These are phyloP conservation scores for Raddia guianensis DNA, from an alignment of 176 grass and related monocot species.

Conservation along the genomic window DNA sequence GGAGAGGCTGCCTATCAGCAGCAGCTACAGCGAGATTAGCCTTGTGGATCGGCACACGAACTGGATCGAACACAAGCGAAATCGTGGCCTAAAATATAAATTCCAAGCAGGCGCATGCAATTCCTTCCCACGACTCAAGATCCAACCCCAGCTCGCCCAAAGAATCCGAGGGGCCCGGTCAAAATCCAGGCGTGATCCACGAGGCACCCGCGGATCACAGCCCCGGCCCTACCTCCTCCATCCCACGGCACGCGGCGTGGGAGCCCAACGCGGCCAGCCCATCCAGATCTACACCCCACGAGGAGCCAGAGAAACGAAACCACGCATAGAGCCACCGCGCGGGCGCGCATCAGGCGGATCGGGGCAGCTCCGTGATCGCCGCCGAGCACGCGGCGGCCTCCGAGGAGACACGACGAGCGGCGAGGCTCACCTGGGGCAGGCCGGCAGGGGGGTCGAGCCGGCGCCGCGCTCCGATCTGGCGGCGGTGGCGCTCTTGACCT, in stretches of 20 bases:
- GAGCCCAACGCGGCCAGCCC: background rate
- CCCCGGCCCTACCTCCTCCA: background rate
- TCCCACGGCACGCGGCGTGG: background rate
- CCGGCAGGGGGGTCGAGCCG: background rate
- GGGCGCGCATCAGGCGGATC: background rate
- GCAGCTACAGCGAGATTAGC: background rate
- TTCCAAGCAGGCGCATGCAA: background rate
- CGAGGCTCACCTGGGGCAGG: background rate
- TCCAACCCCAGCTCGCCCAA: background rate
- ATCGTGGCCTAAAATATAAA: background rate
- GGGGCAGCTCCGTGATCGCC: background rate
- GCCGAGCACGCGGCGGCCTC: background rate
- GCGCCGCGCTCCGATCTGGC: background rate
- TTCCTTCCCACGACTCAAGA: background rate
- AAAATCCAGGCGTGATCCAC: slow-evolving; percentile 32
- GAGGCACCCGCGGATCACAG: slow-evolving; percentile 22
- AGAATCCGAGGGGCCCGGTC: background rate
- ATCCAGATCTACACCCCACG: slow-evolving; percentile 35
- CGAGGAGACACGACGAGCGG: background rate
- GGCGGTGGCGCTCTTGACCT: background rate
- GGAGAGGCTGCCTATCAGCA: background rate
- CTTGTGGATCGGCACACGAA: background rate
- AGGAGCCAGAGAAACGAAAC: background rate
- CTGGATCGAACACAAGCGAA: background rate
- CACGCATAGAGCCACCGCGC: background rate